phyloP scores from a whole-genome alignment of 2,329 filamentous ascomycete genomes.

The Microdochium paspali region DNA sequence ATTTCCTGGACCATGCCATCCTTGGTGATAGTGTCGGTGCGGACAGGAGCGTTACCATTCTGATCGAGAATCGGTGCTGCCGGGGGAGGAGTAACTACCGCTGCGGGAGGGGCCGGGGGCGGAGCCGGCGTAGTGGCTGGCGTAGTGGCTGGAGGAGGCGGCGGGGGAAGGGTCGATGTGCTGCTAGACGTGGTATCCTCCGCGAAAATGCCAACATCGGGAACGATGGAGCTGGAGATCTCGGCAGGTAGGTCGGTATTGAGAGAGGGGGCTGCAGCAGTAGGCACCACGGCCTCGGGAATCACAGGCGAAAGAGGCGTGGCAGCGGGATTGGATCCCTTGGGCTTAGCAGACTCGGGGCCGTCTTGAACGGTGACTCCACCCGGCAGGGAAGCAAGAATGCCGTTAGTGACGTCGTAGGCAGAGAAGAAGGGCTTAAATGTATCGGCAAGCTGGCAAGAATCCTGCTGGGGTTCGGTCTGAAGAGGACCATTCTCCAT shows the following conservation, averaged over 20 bases:
- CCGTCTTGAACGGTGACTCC: constrained; percentile 35
- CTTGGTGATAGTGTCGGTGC: constrained; percentile 43
- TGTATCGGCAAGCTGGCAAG: constrained; percentile 61
- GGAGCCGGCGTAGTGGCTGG: constrained; percentile 12
- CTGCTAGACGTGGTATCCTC: constrained; percentile 6
- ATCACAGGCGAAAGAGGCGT: constrained; percentile 13
- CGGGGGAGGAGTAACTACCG: constrained; percentile 12
- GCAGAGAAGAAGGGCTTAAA: background rate
- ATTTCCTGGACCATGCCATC: constrained; percentile 44
- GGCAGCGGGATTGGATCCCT: constrained; percentile 1
- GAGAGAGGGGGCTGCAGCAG: background rate
- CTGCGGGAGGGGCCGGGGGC: constrained; percentile 14
- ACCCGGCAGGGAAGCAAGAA: constrained; percentile 54
- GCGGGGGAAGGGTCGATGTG: constrained; percentile 8
- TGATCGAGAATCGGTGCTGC: background rate
- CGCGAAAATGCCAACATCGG: constrained; percentile 6
- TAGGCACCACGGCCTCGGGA: constrained; percentile 13
- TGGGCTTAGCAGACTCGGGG: constrained; percentile 12
- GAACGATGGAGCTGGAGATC: constrained; percentile 5
- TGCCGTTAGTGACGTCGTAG: constrained; percentile 9
- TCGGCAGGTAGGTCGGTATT: constrained; percentile 5
- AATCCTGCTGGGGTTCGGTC: constrained; percentile 35
- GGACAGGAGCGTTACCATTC: constrained; percentile 25
- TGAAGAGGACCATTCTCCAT: constrained; percentile 41
- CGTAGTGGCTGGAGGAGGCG: constrained; percentile 11